phyloP scores from a whole-genome alignment of 495 filamentous ascomycete genomes.

The Trypethelium eluteriae region DNA sequence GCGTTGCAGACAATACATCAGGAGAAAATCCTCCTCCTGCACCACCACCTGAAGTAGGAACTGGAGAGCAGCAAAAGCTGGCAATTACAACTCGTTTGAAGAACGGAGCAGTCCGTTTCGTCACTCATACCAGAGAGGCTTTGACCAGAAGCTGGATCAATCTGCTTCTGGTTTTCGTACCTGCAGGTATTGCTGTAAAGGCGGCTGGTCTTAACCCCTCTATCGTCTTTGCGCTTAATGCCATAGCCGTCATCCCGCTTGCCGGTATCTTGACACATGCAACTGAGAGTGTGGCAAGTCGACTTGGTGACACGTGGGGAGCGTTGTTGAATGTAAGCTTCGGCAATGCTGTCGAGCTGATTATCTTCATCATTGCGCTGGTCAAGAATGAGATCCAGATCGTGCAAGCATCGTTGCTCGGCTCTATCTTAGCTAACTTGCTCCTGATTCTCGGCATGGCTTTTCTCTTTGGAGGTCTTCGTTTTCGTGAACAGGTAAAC shows the following conservation, averaged over 20 bases:
- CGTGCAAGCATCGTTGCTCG: constrained; percentile 80
- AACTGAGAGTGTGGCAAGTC: constrained; percentile 71
- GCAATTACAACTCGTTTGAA: constrained; percentile 20
- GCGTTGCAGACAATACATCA: constrained; percentile 33
- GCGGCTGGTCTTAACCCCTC: constrained; percentile 37
- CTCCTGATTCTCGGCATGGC: constrained; percentile 86
- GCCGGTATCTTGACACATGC: constrained; percentile 72
- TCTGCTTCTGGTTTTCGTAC: constrained; percentile 69
- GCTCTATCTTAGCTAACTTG: constrained; percentile 81
- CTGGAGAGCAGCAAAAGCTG: constrained; percentile 34
- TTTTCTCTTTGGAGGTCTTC: constrained; percentile 76
- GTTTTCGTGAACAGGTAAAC: constrained; percentile 74
- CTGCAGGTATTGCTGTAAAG: constrained; percentile 62
- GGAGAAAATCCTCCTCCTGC: constrained; percentile 37
- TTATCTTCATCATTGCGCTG: constrained; percentile 73
- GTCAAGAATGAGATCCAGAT: constrained; percentile 76
- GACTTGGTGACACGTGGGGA: constrained; percentile 71
- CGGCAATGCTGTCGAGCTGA: constrained; percentile 83
- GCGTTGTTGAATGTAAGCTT: constrained; percentile 82
- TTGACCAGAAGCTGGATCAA: constrained; percentile 69
- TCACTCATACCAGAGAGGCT: constrained; percentile 45
- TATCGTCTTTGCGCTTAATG: constrained; percentile 69
- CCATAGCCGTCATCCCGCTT: constrained; percentile 73
- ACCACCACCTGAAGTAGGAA: constrained; percentile 41
- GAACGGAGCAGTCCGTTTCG: constrained; percentile 44